These are phyloP conservation scores for Chalciporus pseudorubinellus DNA, from an alignment of 768 basidiomycete genomes.

Conservation along the genomic window DNA sequence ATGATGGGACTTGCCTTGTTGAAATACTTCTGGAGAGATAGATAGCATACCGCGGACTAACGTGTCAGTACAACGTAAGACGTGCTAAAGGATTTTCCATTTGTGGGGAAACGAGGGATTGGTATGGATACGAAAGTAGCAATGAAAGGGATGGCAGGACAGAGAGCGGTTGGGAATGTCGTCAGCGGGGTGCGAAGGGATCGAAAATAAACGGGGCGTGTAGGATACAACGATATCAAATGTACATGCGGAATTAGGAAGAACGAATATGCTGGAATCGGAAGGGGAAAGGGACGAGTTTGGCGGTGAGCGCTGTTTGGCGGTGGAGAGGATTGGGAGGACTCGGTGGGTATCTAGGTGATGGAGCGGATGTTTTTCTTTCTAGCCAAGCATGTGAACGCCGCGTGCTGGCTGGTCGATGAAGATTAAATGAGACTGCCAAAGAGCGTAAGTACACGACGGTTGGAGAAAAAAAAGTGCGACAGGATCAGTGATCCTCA, in stretches of 20 bases:
- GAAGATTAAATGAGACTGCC: conserved; percentile 17
- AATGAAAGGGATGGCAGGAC: neutral
- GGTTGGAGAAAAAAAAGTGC: neutral
- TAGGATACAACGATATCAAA: neutral
- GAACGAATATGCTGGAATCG: neutral
- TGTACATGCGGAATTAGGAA: neutral
- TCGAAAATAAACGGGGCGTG: neutral
- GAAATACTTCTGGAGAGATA: neutral
- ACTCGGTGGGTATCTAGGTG: too few relatives aligned
- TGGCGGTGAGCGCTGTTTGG: neutral
- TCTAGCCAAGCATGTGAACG: conserved; percentile 4
- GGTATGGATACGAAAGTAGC: neutral
- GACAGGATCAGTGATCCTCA: conserved; percentile 15
- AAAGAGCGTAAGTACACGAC: conserved; percentile 22
- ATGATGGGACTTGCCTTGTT: conserved; percentile 8
- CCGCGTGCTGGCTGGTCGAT: conserved; percentile 6
- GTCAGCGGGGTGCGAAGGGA: neutral
- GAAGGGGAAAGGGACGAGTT: neutral
- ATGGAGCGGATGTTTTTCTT: neutral
- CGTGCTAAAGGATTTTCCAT: neutral
- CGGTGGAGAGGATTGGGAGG: neutral
- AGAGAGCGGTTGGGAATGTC: neutral
- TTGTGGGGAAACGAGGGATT: conserved; percentile 1
- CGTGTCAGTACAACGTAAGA: conserved; percentile 7
- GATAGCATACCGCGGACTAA: conserved; percentile 4